Conservation (phyloP, 495 filamentous ascomycete species). For the Pseudomonodictys pantanalensis region DNA sequence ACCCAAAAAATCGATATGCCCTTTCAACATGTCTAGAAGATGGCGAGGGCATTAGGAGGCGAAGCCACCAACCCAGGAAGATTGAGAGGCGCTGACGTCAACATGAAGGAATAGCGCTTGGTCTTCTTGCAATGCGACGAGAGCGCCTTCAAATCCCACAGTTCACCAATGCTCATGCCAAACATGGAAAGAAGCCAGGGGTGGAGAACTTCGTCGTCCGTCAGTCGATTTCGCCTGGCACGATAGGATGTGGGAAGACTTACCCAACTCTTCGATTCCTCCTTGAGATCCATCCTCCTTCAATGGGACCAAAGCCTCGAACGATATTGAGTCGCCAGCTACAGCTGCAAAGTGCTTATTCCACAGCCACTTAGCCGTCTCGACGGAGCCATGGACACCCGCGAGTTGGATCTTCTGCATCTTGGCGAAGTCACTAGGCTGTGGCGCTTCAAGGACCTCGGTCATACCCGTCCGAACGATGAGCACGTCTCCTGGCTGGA, state of each 20-base stretch:
- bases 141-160: conserved; percentile 59
- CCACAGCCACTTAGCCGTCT: conserved; percentile 51
- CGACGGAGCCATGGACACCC: conserved; percentile 33
- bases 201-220: conserved; percentile 38
- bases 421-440: conserved; percentile 27
- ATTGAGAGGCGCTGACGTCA: conserved; percentile 35
- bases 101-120: conserved; percentile 33
- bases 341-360: conserved; percentile 53
- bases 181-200: conserved; percentile 45
- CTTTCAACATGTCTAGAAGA: conserved; percentile 33
- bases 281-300: conserved; percentile 18
- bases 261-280: conserved; percentile 1
- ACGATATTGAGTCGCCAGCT: conserved; percentile 48
- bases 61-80: conserved; percentile 33
- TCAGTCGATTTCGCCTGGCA: not conserved
- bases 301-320: conserved; percentile 43
- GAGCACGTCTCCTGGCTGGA: conserved; percentile 47
- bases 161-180: conserved; percentile 58
- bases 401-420: conserved; percentile 34
- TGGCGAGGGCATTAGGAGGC: conserved; percentile 40
- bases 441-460: conserved; percentile 33
- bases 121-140: conserved; percentile 49
- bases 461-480: conserved; percentile 49
- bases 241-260: not conserved
- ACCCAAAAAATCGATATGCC: no score